These are phyloP conservation scores for Backusella macrospora DNA, from an alignment of 192 early-diverging fungal genomes.

Conservation along the genomic window DNA sequence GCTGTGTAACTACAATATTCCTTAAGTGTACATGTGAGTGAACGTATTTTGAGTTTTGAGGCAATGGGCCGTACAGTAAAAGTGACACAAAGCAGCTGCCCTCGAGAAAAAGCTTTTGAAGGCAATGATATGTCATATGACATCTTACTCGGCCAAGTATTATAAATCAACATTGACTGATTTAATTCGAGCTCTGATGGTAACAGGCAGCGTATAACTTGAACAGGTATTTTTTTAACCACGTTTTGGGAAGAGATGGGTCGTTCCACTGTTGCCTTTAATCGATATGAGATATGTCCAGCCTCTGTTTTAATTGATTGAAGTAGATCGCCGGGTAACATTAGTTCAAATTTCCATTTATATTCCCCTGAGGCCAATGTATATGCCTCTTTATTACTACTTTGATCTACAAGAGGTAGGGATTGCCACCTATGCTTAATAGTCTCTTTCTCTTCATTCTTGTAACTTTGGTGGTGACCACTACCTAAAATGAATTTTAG, in stretches of 20 bases:
- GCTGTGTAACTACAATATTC: conserved; percentile 55
- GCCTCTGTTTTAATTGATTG: conserved; percentile 51
- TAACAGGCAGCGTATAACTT: conserved; percentile 51
- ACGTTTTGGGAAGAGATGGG: conserved; percentile 53
- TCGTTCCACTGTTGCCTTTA: conserved; percentile 58
- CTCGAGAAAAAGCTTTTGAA: conserved; percentile 52
- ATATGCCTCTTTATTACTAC: conserved; percentile 36
- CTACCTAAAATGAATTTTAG: conserved; percentile 1
- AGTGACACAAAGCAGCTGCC: conserved; percentile 50
- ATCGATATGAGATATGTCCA: conserved; percentile 52
- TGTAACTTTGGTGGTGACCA: conserved; percentile 32
- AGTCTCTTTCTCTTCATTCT: conserved; percentile 43
- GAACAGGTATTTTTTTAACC: conserved; percentile 31
- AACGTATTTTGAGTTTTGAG: conserved; percentile 47
- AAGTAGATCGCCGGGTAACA: conserved; percentile 60
- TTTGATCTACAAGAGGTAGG: conserved; percentile 35
- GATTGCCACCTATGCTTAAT: conserved; percentile 58
- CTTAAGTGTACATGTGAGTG: conserved; percentile 51
- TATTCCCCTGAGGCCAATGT: conserved; percentile 42
- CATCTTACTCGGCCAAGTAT: conserved; percentile 60
- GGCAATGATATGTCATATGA: conserved; percentile 60
- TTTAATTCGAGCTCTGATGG: conserved; percentile 53
- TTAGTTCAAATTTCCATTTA: conserved; percentile 56
- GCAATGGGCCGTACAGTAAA: conserved; percentile 53
- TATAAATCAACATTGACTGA: conserved; percentile 53